Evolutionary conservation across 177 flowering plant genomes (phyloP).

Genomic region (Vitis hybrid): DNA sequence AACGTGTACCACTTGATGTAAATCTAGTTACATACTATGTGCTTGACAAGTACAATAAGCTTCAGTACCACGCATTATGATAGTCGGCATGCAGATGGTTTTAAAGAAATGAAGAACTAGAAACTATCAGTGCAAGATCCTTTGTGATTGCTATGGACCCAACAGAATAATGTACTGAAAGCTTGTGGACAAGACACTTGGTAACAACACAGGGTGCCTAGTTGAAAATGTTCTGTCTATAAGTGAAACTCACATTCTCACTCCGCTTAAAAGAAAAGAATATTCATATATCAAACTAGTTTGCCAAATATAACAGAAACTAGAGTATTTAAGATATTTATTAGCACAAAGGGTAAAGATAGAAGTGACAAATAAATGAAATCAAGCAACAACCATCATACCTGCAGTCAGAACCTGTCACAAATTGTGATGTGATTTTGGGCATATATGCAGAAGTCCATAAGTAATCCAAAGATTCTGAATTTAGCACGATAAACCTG

Average conservation of each 20-base stretch:
- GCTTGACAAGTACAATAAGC: no score
- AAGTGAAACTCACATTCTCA: background rate
- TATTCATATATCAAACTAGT: background rate
- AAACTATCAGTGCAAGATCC: background rate
- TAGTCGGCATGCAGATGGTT: background rate
- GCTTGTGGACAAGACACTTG: background rate
- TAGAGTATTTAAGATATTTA: background rate
- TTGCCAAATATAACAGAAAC: background rate
- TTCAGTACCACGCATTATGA: no score
- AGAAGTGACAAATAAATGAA: background rate
- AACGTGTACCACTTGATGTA: no score
- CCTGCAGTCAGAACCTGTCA: background rate
- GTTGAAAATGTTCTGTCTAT: background rate
- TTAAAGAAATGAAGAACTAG: background rate
- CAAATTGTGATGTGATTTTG: background rate
- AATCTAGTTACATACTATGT: no score
- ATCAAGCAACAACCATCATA: background rate
- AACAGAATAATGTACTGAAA: background rate
- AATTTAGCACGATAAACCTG: background rate
- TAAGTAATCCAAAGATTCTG: background rate
- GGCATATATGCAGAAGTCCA: background rate
- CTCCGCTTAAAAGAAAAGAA: background rate
- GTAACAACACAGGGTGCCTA: background rate
- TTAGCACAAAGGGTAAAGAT: background rate
- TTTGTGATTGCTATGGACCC: background rate